Evolutionary conservation across 169 alveolate species (phyloP).

Genomic region (Plasmodium yoelii): DNA sequence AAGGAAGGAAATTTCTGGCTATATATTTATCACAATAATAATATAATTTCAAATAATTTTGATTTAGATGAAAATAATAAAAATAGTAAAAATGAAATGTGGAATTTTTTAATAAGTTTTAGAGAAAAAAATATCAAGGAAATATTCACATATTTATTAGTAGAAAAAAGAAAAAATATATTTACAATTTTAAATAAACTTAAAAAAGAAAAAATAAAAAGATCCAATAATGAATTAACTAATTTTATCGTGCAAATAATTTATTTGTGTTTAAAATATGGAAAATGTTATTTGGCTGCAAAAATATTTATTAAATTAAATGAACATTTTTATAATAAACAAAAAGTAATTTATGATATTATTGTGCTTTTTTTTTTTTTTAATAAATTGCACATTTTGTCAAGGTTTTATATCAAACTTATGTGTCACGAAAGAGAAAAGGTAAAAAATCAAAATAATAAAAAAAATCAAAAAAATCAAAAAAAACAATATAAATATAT

Average conservation of each 20-base stretch:
- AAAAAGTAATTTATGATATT: slow-evolving; percentile 27
- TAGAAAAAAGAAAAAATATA: slow-evolving; percentile 15
- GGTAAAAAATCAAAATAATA: background rate
- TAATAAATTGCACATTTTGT: slow-evolving; percentile 22
- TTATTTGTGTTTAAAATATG: slow-evolving; percentile 12
- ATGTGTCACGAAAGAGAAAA: background rate
- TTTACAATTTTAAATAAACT: slow-evolving; percentile 13
- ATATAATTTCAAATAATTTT: no score
- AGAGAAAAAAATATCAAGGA: background rate
- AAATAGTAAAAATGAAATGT: background rate
- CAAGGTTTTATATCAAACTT: slow-evolving; percentile 23
- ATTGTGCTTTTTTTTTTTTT: slow-evolving; percentile 29
- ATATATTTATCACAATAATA: slow-evolving; percentile 23
- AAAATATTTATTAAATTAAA: slow-evolving; percentile 33
- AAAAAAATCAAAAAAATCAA: no score
- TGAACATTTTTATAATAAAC: slow-evolving; percentile 26
- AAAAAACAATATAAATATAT: background rate
- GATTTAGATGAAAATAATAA: background rate
- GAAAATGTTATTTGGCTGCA: slow-evolving; percentile 48
- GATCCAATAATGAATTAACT: slow-evolving; percentile 27
- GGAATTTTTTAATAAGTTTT: slow-evolving; percentile 17
- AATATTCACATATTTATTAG: no score
- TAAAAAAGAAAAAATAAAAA: slow-evolving; percentile 8
- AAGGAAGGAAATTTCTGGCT: background rate
- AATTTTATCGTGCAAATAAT: slow-evolving; percentile 19